Evolutionary conservation across 2,329 filamentous ascomycete species (phyloP).

Genomic region (Parafenestella ontariensis): DNA sequence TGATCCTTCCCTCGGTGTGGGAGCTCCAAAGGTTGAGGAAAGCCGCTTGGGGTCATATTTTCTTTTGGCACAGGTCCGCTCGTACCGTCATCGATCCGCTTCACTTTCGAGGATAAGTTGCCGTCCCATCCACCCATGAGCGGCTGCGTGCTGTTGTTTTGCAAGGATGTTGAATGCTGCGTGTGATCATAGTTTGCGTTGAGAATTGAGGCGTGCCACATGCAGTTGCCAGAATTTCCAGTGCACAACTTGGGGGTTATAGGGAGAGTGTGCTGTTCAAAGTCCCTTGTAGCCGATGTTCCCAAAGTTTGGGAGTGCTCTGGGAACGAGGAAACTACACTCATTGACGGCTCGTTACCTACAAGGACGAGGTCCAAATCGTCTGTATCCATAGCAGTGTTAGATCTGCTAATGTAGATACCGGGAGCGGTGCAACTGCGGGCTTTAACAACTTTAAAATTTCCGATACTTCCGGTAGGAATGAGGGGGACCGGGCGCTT

Average conservation of each 20-base stretch:
- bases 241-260: not conserved
- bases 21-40: not conserved
- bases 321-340: not conserved
- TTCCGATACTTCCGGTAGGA: no score
- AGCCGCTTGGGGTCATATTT: not conserved
- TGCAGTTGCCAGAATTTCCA: not conserved
- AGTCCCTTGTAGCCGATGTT: not conserved
- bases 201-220: not conserved
- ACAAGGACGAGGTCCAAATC: conserved; percentile 19
- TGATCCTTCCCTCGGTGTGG: not conserved
- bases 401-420: no score
- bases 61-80: not conserved
- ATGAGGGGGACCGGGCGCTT: no score
- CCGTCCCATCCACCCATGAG: not conserved
- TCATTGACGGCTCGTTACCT: conserved; percentile 1
- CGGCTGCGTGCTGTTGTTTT: not conserved
- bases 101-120: not conserved
- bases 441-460: no score
- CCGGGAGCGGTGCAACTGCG: no score
- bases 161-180: not conserved
- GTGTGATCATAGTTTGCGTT: not conserved
- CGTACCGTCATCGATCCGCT: not conserved
- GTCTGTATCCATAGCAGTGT: conserved; percentile 13
- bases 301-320: not conserved
- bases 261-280: not conserved